Base-by-base conservation (phyloP, 495 filamentous ascomycete species). In the Neurospora discreta region DNA sequence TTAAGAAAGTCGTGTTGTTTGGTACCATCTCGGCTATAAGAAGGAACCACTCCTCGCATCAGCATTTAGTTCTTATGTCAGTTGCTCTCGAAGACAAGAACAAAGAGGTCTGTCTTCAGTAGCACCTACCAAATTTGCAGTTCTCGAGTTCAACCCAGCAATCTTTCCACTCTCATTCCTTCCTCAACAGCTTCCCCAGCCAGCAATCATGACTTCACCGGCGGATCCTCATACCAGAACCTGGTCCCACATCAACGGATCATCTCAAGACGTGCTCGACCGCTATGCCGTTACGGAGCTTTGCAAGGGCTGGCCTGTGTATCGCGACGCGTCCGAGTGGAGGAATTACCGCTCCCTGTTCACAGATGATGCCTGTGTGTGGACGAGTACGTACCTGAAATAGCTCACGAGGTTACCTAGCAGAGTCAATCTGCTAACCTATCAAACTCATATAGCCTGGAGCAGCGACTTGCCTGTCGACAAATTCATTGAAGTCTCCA, bases 221-320 rank as follows among this genome's bases (percentile, higher is more conserved):
- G 30, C 69, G 11, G 80, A 84, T 78, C 79, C 87, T 74, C 76
- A 86, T 73, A 74, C 75, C 71, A 79, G 76, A 71, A 70, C 52
- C 73, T 85, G 82, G 75, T 84, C 82, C n/a, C 87, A 89, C 76
- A 85, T 86, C 77, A 89, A 90, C 74, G 88, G 88, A 36, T 81
- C 79, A 13, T 75, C 79, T 30, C 75, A 79, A 52, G 80, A 88
- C 13, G 74, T 83, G 5, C 79, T 88, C 8, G 82, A 88, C 71
- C 86, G 89, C 18, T 81, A 86, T 30, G 84, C 85, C 72, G 80
- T 90, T 42, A 82, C 87, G 3, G 88, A 90, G 75, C 80, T 90
- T n/a, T 89, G 88, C 77, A 89, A 90, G 75, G 88, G 88, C 44
- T 90, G 89, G 89, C 88, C 88, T 23, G 86, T 88, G 70, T 90